Percentiles rank a stretch among this genome's conserved stretches.
Evolutionary conservation across 2,329 filamentous ascomycete species (phyloP).

Genomic region (Aspergillus sp.): DNA sequence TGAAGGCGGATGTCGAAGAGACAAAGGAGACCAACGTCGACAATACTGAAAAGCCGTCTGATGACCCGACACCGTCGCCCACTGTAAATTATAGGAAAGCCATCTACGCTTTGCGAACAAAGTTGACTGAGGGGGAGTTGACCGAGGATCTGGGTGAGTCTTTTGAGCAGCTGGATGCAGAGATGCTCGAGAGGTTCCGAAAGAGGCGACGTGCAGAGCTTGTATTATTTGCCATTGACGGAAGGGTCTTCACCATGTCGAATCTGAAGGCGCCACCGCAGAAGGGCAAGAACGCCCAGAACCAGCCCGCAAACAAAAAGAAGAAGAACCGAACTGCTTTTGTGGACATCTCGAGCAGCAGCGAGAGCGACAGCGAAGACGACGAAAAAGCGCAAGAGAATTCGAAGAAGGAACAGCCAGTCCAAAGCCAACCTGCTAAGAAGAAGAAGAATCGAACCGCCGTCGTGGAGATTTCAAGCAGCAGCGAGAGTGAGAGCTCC

Average conservation of each 20-base stretch:
- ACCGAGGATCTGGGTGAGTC: constrained; percentile 23
- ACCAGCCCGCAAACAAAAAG: constrained; percentile 34
- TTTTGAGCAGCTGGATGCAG: constrained; percentile 24
- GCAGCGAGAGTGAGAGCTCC: constrained; percentile 24
- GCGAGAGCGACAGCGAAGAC: constrained; percentile 33
- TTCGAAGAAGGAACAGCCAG: not conserved
- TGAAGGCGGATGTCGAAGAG: constrained; percentile 42
- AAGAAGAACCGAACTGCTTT: constrained; percentile 45
- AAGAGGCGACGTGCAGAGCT: constrained; percentile 41
- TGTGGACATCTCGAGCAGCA: constrained; percentile 44
- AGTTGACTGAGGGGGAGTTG: constrained; percentile 26
- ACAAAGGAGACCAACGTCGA: constrained; percentile 6
- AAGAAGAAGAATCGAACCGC: constrained; percentile 34
- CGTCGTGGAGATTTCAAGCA: constrained; percentile 43
- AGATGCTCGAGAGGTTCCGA: constrained; percentile 29
- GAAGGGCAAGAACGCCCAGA: constrained; percentile 22
- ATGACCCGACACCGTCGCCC: constrained; percentile 13
- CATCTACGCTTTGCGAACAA: constrained; percentile 49
- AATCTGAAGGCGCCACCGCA: constrained; percentile 23
- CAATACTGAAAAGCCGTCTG: not conserved
- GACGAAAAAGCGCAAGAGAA: constrained; percentile 7
- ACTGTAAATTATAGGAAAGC: constrained; percentile 48
- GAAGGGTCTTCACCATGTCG: constrained; percentile 28
- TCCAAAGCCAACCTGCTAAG: not conserved
- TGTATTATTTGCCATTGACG: constrained; percentile 35